Conservation (phyloP, 164 flowering plant genomes). For the Vitis riparia region DNA sequence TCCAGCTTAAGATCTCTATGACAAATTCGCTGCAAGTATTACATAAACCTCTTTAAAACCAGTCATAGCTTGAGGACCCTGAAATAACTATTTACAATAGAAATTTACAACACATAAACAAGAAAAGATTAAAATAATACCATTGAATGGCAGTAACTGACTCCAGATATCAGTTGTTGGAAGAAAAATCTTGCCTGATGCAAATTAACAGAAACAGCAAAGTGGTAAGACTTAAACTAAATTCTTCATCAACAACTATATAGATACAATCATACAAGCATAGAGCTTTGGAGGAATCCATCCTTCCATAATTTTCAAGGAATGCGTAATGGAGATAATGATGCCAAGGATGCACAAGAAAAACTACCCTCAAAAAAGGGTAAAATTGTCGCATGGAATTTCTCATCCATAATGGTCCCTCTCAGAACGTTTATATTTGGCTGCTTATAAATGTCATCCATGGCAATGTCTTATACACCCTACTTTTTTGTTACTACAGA, state of each 20-base stretch:
- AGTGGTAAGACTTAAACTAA: neutral
- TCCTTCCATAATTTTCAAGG: neutral
- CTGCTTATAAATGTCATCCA: too few relatives aligned
- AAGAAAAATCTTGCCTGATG: conserved; percentile 85
- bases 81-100: neutral
- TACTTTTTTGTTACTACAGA: too few relatives aligned
- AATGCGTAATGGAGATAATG: neutral
- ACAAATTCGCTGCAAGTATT: conserved; percentile 61
- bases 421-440: too few relatives aligned
- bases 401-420: too few relatives aligned
- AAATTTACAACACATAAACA: neutral
- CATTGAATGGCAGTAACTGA: conserved; percentile 92
- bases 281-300: neutral
- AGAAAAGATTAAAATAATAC: conserved; percentile 27
- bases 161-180: conserved; percentile 95
- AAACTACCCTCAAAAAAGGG: neutral
- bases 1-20: conserved; percentile 87
- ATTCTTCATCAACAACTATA: neutral
- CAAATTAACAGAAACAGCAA: conserved; percentile 5
- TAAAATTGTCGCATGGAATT: neutral
- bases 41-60: neutral
- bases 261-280: neutral
- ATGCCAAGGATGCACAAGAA: neutral
- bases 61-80: neutral
- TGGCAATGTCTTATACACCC: too few relatives aligned